Evolutionary conservation across 2,329 filamentous ascomycete species (phyloP).

Genomic region (Trichoderma lentiforme): DNA sequence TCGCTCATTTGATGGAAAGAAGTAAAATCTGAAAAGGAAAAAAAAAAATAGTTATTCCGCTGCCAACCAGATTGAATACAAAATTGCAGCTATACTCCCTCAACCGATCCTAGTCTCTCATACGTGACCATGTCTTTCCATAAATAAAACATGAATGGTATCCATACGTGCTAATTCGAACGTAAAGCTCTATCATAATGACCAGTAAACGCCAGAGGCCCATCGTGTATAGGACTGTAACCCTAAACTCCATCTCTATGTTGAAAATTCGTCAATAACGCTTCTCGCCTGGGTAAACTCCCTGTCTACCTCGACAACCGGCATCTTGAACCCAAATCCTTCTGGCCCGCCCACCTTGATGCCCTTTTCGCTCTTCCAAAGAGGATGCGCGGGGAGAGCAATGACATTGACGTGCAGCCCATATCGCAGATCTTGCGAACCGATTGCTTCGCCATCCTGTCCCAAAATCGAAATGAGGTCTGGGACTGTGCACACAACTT

Average conservation of each 20-base stretch:
- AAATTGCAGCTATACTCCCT: slow-evolving; percentile 1
- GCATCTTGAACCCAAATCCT: slow-evolving; percentile 34
- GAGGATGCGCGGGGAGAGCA: slow-evolving; percentile 45
- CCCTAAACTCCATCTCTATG: neutral
- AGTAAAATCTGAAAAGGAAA: slow-evolving; percentile 9
- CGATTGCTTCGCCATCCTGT: slow-evolving; percentile 47
- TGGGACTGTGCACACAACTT: slow-evolving; percentile 36
- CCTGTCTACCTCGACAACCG: slow-evolving; percentile 28
- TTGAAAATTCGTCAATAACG: slow-evolving; percentile 37
- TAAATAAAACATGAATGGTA: neutral
- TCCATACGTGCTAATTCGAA: neutral
- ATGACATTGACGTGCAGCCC: slow-evolving; percentile 50
- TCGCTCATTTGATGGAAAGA: slow-evolving; percentile 11
- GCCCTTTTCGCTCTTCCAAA: slow-evolving; percentile 44
- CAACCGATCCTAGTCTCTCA: no score
- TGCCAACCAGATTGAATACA: slow-evolving; percentile 17
- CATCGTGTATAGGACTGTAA: neutral
- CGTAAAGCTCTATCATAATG: neutral
- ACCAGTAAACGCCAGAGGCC: neutral
- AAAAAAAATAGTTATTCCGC: neutral
- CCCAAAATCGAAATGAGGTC: slow-evolving; percentile 38
- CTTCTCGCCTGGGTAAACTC: slow-evolving; percentile 45
- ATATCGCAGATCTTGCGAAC: slow-evolving; percentile 49
- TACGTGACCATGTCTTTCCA: neutral
- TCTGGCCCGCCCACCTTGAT: slow-evolving; percentile 35